A percentile compares a stretch with the other conserved stretches of the same genome.
Conservation (phyloP, 768 basidiomycete genomes). For the Punctularia strigosozonata region DNA sequence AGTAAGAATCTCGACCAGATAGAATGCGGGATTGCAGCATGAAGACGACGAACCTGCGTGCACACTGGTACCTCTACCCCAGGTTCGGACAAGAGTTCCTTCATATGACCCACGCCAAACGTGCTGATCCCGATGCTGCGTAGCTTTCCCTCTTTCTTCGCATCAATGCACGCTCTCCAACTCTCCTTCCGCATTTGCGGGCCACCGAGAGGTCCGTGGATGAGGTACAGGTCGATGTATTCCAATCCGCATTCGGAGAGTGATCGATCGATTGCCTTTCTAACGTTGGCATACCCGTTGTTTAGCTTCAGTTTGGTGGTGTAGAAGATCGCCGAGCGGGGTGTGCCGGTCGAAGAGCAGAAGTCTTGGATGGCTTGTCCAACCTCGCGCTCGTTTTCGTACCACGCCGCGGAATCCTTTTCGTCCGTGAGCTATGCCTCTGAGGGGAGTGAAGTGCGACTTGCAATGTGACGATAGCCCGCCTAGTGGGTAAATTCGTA, state of each 20-base stretch:
- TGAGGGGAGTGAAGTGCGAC: constrained; percentile 9
- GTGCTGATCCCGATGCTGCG: constrained; percentile 56
- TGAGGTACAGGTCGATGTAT: constrained; percentile 61
- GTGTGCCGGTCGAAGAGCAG: constrained; percentile 30
- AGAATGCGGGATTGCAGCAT: too few relatives aligned
- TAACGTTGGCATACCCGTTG: constrained; percentile 34
- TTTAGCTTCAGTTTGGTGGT: constrained; percentile 62
- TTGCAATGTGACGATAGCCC: constrained; percentile 53
- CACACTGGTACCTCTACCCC: constrained; percentile 41
- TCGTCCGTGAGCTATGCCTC: constrained; percentile 3
- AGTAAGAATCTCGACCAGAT: too few relatives aligned
- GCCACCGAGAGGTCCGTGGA: constrained; percentile 60
- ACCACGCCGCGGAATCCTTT: constrained; percentile 39
- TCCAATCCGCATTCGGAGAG: constrained; percentile 42
- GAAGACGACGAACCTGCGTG: constrained; percentile 36
- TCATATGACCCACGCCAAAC: constrained; percentile 47
- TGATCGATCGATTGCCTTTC: constrained; percentile 38
- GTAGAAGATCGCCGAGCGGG: constrained; percentile 52
- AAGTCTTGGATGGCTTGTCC: constrained; percentile 51
- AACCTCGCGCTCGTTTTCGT: constrained; percentile 57
- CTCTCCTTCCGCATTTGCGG: constrained; percentile 41
- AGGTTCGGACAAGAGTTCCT: constrained; percentile 32
- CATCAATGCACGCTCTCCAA: constrained; percentile 57
- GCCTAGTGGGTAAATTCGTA: constrained; percentile 24
- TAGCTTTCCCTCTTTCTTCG: constrained; percentile 45